A percentile compares a stretch with the other conserved stretches of the same genome.
Evolutionary conservation across 371 early-diverging fungal species (phyloP).

Genomic region (Saksenaea vasiformis): DNA sequence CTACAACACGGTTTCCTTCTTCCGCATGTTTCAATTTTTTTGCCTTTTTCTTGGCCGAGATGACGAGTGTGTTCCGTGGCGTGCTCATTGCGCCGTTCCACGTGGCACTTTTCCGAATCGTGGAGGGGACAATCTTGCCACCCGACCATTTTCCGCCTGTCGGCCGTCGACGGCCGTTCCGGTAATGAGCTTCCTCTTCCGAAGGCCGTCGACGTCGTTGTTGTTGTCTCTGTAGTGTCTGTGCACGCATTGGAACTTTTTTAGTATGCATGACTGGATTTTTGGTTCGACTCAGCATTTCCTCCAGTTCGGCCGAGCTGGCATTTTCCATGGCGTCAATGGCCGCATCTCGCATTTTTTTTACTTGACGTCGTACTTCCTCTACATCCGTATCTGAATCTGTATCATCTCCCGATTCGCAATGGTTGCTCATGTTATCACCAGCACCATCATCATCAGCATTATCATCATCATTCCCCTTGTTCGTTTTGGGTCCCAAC

Average conservation of each 20-base stretch:
- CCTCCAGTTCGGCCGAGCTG: conserved; percentile 32
- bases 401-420: conserved; percentile 28
- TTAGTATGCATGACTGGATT: conserved; percentile 18
- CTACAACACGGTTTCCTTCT: conserved; percentile 13
- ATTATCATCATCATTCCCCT: conserved; percentile 1
- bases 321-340: conserved; percentile 42
- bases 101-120: conserved; percentile 29
- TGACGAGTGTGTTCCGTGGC: conserved; percentile 2
- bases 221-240: neutral
- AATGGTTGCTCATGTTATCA: conserved; percentile 22
- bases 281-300: conserved; percentile 38
- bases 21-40: conserved; percentile 7
- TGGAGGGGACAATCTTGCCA: conserved; percentile 28
- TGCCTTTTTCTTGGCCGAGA: conserved; percentile 1
- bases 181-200: conserved; percentile 1
- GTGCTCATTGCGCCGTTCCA: conserved; percentile 32
- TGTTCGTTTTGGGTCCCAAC: no score
- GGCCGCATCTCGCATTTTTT: conserved; percentile 36
- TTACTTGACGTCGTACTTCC: conserved; percentile 34
- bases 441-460: conserved; percentile 24
- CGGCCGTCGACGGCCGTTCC: conserved; percentile 1
- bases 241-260: neutral
- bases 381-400: conserved; percentile 38
- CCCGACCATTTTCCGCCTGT: conserved; percentile 5
- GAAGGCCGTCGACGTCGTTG: neutral